phyloP scores from a whole-genome alignment of 441 rosid species.

The Theobroma grandiflorum region DNA sequence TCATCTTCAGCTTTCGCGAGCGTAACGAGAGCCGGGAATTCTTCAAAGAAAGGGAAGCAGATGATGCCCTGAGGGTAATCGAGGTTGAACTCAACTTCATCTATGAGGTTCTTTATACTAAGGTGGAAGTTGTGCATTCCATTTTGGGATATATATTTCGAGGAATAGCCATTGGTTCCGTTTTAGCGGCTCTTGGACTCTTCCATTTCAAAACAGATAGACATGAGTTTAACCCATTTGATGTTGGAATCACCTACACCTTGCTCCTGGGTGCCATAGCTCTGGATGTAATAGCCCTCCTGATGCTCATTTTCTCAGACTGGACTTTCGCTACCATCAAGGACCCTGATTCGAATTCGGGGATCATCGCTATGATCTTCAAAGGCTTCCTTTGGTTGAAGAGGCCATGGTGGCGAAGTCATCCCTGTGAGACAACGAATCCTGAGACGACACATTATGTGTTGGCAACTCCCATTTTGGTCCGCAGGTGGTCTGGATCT shows the following conservation, averaged over 20 bases:
- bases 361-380: neutral
- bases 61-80: conserved; percentile 50
- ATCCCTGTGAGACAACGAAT: neutral
- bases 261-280: conserved; percentile 54
- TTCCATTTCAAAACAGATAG: conserved; percentile 36
- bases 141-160: conserved; percentile 40
- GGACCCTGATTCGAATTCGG: conserved; percentile 26
- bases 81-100: conserved; percentile 69
- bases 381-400: conserved; percentile 23
- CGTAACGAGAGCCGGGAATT: conserved; percentile 48
- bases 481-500: conserved; percentile 57
- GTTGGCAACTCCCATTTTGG: conserved; percentile 25
- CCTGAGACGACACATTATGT: conserved; percentile 12
- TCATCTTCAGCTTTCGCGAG: conserved; percentile 45
- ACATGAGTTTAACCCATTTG: conserved; percentile 20
- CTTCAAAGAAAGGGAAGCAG: conserved; percentile 29
- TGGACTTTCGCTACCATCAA: conserved; percentile 48
- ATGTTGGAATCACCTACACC: conserved; percentile 54
- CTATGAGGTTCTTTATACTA: conserved; percentile 60
- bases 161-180: conserved; percentile 32
- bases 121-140: conserved; percentile 47
- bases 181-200: conserved; percentile 36
- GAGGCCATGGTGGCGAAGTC: conserved; percentile 30
- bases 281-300: conserved; percentile 47
- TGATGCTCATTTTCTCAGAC: conserved; percentile 52